A percentile compares a stretch with the other conserved stretches of the same genome.
These are phyloP conservation scores for Cenococcum geophilum DNA, from an alignment of 495 filamentous ascomycete genomes.

Conservation along the genomic window DNA sequence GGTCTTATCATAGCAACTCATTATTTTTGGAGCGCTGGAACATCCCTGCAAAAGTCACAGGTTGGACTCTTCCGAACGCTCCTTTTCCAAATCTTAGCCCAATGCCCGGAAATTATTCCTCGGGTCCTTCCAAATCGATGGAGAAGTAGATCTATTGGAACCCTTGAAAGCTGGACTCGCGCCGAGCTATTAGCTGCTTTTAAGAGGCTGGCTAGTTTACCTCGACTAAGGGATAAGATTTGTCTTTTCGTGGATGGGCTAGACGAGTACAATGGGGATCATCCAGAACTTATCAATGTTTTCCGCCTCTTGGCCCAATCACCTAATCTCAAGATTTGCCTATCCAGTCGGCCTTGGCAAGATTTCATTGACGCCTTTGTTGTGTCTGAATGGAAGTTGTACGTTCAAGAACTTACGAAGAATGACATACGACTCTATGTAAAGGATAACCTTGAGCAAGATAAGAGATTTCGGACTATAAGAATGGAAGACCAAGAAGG, in stretches of 20 bases:
- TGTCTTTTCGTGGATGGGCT: conserved; percentile 2
- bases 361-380: not conserved
- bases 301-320: not conserved
- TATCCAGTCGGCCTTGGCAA: not conserved
- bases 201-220: not conserved
- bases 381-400: no score
- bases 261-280: not conserved
- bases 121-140: no score
- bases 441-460: no score
- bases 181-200: not conserved
- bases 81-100: conserved; percentile 7
- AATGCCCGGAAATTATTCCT: no score
- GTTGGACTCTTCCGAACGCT: conserved; percentile 16
- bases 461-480: no score
- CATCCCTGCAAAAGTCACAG: conserved; percentile 8
- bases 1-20: conserved; percentile 7
- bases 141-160: no score
- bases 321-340: not conserved
- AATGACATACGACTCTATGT: no score
- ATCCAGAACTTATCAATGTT: not conserved
- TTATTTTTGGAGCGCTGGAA: conserved; percentile 17
- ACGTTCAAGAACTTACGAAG: no score
- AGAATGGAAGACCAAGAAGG: no score
- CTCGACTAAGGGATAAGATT: no score
- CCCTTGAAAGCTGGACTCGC: not conserved